Conservation (phyloP, 1,284 basidiomycete species). For the Microbotryum lychnidis-dioicae region DNA sequence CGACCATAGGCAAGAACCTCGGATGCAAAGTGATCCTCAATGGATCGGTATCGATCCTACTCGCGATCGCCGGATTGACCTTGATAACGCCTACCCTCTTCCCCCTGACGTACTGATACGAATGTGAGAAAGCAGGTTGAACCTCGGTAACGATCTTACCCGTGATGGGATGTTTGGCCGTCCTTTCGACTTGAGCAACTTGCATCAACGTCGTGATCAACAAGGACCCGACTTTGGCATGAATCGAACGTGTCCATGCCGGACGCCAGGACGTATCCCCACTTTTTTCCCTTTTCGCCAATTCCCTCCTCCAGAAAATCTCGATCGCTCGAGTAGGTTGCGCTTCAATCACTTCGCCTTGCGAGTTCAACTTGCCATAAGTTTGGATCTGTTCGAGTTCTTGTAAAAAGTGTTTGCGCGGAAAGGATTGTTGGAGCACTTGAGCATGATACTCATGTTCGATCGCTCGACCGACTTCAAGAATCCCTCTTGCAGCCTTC, state of each 20-base stretch:
- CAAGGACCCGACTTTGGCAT: slow-evolving; percentile 73
- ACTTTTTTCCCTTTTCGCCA: slow-evolving; percentile 28
- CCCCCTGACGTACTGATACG: slow-evolving; percentile 88
- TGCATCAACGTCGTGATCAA: slow-evolving; percentile 78
- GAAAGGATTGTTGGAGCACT: slow-evolving; percentile 54
- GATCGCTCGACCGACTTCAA: slow-evolving; percentile 74
- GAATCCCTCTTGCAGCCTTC: slow-evolving; percentile 77
- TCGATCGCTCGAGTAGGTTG: slow-evolving; percentile 39
- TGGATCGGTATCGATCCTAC: slow-evolving; percentile 68
- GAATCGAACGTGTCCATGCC: slow-evolving; percentile 68
- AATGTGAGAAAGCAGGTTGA: slow-evolving; percentile 86
- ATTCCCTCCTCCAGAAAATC: slow-evolving; percentile 40
- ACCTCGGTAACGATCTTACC: slow-evolving; percentile 54
- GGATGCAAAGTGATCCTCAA: slow-evolving; percentile 75
- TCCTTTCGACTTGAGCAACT: slow-evolving; percentile 66
- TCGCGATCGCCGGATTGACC: slow-evolving; percentile 71
- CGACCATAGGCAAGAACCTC: slow-evolving; percentile 90
- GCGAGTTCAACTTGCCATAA: no score
- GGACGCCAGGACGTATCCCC: slow-evolving; percentile 52
- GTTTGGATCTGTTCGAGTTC: slow-evolving; percentile 23
- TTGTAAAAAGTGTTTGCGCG: slow-evolving; percentile 28
- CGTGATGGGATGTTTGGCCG: slow-evolving; percentile 51
- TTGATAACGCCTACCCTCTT: slow-evolving; percentile 85
- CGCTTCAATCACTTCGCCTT: not conserved
- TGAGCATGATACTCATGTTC: slow-evolving; percentile 82